A percentile compares a stretch with the other conserved stretches of the same genome.
Conservation (phyloP, 352 stramenopile species). For the Saprolegnia parasitica region DNA sequence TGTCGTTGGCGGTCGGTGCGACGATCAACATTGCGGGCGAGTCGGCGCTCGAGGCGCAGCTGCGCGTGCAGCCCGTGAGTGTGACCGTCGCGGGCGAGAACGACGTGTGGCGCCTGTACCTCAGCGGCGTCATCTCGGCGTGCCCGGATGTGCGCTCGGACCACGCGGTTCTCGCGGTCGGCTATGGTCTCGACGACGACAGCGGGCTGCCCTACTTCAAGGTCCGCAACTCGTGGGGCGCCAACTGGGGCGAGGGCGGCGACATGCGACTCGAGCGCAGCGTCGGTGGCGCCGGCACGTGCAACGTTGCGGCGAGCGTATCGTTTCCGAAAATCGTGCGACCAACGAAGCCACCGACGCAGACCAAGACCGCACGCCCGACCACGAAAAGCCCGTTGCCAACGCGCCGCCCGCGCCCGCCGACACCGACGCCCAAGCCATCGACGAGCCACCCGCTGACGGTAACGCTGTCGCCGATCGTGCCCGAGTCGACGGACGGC, state of each 20-base stretch:
- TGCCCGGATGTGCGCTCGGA: conserved; percentile 86
- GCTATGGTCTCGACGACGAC: conserved; percentile 76
- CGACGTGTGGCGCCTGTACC: conserved; percentile 97
- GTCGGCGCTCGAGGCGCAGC: conserved; percentile 56
- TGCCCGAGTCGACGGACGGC: too few species aligned
- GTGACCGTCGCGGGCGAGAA: conserved; percentile 92
- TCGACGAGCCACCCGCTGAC: too few species aligned
- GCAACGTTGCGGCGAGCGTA: neutral
- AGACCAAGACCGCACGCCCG: too few species aligned
- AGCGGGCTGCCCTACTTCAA: conserved; percentile 70
- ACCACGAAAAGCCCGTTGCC: too few species aligned
- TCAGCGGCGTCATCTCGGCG: conserved; percentile 78
- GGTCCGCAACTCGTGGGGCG: conserved; percentile 98
- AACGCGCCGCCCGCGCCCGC: too few species aligned
- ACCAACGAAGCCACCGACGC: too few species aligned
- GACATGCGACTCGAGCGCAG: conserved; percentile 91
- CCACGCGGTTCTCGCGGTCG: conserved; percentile 95
- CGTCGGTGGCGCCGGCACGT: conserved; percentile 42
- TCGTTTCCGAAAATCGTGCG: too few species aligned
- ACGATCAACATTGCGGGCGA: conserved; percentile 70
- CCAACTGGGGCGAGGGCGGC: conserved; percentile 90
- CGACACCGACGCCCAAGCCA: too few species aligned
- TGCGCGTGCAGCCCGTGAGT: conserved; percentile 84
- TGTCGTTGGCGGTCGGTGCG: conserved; percentile 29
- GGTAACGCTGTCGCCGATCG: too few species aligned